Evolutionary conservation across 768 basidiomycete genomes (phyloP).

Genomic region (Boletus sp.): DNA sequence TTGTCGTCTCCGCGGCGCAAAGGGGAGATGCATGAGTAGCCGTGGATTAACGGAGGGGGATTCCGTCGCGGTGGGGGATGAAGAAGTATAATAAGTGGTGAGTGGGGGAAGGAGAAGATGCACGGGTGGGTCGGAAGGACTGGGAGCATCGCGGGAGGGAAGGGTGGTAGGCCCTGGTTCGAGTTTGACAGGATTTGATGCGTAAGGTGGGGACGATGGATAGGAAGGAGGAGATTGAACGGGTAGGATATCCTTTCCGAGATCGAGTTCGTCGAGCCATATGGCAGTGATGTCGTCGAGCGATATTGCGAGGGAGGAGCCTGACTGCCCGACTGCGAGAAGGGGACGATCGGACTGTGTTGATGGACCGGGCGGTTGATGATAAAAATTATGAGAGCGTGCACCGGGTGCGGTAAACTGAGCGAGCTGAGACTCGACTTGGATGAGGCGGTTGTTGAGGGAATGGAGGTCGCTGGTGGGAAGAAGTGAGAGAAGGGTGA

Average conservation of each 20-base stretch:
- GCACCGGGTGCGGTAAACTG: constrained; percentile 39
- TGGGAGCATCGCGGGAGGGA: constrained; percentile 17
- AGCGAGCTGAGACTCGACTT: constrained; percentile 60
- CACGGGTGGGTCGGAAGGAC: constrained; percentile 19
- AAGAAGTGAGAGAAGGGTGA: background rate
- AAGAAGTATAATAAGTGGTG: constrained; percentile 18
- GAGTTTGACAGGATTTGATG: constrained; percentile 30
- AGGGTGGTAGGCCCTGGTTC: constrained; percentile 32
- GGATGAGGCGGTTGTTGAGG: constrained; percentile 73
- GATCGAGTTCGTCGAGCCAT: constrained; percentile 58
- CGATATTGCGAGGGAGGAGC: constrained; percentile 50
- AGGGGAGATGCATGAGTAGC: constrained; percentile 40
- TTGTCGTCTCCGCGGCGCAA: constrained; percentile 35
- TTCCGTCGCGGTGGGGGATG: constrained; percentile 23
- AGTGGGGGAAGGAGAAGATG: constrained; percentile 21
- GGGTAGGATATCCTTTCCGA: constrained; percentile 26
- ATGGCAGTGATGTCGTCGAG: constrained; percentile 56
- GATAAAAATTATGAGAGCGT: constrained; percentile 19
- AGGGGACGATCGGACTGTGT: constrained; percentile 27
- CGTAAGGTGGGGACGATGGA: constrained; percentile 14
- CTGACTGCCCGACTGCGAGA: constrained; percentile 36
- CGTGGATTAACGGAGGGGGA: constrained; percentile 36
- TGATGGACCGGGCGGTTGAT: constrained; percentile 13
- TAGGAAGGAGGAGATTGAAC: constrained; percentile 14
- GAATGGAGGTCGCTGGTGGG: constrained; percentile 68